phyloP scores from a whole-genome alignment of 2,329 filamentous ascomycete genomes.

The Aspergillus quadrilineatus region DNA sequence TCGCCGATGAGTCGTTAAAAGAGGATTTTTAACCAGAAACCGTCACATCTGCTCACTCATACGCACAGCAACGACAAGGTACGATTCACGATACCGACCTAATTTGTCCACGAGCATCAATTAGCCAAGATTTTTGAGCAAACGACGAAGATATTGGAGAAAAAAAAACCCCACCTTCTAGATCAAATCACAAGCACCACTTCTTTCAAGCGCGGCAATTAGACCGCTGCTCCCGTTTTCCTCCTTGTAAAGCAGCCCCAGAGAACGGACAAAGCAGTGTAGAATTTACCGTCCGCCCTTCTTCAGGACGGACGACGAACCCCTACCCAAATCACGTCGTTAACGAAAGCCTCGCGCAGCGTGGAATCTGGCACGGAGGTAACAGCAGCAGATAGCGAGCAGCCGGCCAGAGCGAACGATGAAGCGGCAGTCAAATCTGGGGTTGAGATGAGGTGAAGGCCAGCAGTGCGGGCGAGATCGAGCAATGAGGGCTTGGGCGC shows the following conservation, averaged over 20 bases:
- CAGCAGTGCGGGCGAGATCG: constrained; percentile 28
- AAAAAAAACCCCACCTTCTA: background rate
- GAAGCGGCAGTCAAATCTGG: constrained; percentile 16
- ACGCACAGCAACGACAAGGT: constrained; percentile 4
- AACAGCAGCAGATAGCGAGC: constrained; percentile 13
- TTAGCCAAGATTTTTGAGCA: background rate
- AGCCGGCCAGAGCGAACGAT: constrained; percentile 18
- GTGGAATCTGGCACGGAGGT: constrained; percentile 18
- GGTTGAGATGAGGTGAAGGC: constrained; percentile 23
- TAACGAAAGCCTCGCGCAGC: constrained; percentile 25
- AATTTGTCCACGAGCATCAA: background rate
- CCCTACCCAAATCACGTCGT: constrained; percentile 48
- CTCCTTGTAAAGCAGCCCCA: background rate
- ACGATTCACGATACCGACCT: constrained; percentile 6
- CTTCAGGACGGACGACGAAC: constrained; percentile 52
- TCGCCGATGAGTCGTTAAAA: constrained; percentile 1
- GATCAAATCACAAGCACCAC: background rate
- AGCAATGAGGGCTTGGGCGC: constrained; percentile 30
- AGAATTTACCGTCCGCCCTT: constrained; percentile 52
- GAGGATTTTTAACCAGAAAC: constrained; percentile 7
- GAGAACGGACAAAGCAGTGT: constrained; percentile 17
- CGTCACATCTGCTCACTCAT: constrained; percentile 18
- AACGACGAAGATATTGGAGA: constrained; percentile 5
- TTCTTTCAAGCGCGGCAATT: background rate
- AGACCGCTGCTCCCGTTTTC: background rate